Conservation (phyloP, 2,329 filamentous ascomycete genomes). For the Cladophialophora immunda region DNA sequence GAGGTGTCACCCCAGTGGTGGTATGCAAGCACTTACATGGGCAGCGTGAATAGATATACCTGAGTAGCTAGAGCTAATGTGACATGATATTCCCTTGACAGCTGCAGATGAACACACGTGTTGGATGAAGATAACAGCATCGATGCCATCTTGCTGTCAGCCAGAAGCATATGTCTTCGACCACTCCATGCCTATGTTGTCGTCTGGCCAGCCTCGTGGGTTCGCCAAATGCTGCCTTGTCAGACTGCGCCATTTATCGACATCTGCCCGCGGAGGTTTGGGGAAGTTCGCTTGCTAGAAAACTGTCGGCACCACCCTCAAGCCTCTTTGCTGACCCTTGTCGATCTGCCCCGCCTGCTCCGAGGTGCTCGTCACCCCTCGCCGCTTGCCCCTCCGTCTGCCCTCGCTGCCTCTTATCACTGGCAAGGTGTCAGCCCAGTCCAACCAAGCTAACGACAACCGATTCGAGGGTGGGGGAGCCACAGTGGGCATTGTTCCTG, state of each 20-base stretch:
- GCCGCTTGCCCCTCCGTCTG: background rate
- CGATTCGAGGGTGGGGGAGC: background rate
- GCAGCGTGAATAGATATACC: too few species aligned
- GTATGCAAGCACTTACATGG: too few species aligned
- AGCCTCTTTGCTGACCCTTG: background rate
- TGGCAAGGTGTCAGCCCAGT: background rate
- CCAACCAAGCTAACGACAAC: background rate
- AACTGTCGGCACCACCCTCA: background rate
- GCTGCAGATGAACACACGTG: too few species aligned
- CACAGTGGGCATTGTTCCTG: constrained; percentile 11
- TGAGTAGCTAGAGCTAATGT: too few species aligned
- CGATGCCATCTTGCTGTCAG: too few species aligned
- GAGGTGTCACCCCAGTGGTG: background rate
- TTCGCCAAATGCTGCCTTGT: too few species aligned
- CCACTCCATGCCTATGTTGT: too few species aligned
- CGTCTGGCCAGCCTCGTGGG: too few species aligned
- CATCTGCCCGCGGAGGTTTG: too few species aligned
- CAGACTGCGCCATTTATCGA: too few species aligned
- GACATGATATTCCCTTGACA: background rate
- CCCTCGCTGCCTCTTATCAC: background rate
- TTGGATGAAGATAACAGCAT: too few species aligned
- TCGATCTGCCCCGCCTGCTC: background rate
- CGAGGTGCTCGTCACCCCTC: background rate
- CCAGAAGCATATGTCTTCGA: too few species aligned
- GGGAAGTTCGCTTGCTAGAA: background rate